Percentiles rank a stretch among this genome's conserved stretches.
These are phyloP conservation scores for Zymoseptoria ardabiliae DNA, from an alignment of 2,329 filamentous ascomycete genomes.

Conservation along the genomic window DNA sequence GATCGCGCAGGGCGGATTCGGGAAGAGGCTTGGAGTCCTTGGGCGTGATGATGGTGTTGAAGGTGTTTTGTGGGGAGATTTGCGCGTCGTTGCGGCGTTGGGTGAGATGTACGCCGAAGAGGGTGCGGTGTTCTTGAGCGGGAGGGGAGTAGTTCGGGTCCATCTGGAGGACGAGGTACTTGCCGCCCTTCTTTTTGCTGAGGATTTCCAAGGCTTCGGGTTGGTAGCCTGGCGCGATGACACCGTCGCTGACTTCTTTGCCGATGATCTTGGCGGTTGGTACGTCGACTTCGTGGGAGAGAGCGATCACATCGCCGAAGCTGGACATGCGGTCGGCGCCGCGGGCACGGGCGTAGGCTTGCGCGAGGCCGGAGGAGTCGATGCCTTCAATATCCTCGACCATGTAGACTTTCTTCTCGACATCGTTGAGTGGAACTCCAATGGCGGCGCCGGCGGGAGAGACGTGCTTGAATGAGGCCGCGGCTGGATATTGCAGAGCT, in stretches of 20 bases:
- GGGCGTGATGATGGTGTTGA: conserved; percentile 77
- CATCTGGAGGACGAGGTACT: conserved; percentile 93
- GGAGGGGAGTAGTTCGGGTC: conserved; percentile 78
- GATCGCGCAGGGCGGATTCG: conserved; percentile 75
- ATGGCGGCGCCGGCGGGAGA: conserved; percentile 95
- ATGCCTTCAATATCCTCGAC: conserved; percentile 90
- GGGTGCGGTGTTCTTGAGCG: conserved; percentile 68
- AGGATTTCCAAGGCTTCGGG: conserved; percentile 82
- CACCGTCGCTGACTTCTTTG: conserved; percentile 93
- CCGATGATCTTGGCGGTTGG: conserved; percentile 96
- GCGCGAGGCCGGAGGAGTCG: conserved; percentile 76
- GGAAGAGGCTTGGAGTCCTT: conserved; percentile 68
- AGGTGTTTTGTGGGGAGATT: conserved; percentile 73
- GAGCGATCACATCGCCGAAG: conserved; percentile 92
- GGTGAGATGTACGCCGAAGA: conserved; percentile 81
- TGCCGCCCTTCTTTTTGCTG: conserved; percentile 96
- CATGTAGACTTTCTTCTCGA: conserved; percentile 96
- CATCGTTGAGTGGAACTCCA: conserved; percentile 73
- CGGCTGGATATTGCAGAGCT: conserved; percentile 79
- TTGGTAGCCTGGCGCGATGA: conserved; percentile 84
- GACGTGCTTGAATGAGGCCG: conserved; percentile 98
- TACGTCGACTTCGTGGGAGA: conserved; percentile 84
- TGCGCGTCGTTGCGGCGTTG: conserved; percentile 90
- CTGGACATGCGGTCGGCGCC: conserved; percentile 98
- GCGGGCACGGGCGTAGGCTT: conserved; percentile 90